Base-by-base conservation (phyloP, 495 filamentous ascomycete genomes). In the Podospora sp. region DNA sequence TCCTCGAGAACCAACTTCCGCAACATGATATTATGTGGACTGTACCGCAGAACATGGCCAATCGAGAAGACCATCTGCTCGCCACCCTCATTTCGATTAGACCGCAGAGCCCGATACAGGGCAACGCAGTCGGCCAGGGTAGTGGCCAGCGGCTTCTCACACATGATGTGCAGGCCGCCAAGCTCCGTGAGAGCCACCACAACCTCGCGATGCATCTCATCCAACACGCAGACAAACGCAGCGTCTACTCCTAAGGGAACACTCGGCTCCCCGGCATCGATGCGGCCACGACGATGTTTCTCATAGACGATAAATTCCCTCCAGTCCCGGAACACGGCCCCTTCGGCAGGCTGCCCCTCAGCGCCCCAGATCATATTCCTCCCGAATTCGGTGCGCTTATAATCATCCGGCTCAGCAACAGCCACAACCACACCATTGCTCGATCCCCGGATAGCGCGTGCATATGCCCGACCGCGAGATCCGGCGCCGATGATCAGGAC, bases 61-160 rank as follows among this genome's bases (percentile, higher is more conserved):
- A 97, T 91, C 6, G 91, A 92, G 75, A 99, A 97, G 20, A 94
- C 77, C 25, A 81, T 79, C 11, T 79, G 78, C 29, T 81, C 73
- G 14, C 68, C 69, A 33, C 58, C 64, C n/a, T 50, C 61, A 22
- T 58, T 60, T 35, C 33, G 66, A 46, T 77, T 74, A 21, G 73
- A 60, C 25, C 75, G 71, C 35, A 80, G 68, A 1, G 88, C 82
- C 11, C 82, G 79, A 71, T 92, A 91, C 60, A 97, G 92, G 18
- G 77, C 77, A 7, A 94, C 76, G 75, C 93, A 97, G 61, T 94
- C 92, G 24, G 82, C 69, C 16, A 98, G 80, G 0, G 84, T 91
- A 1, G 91, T 91, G 1, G 92, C 91, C 20, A 99, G 81, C 0
- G 95, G 95, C 77, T 99, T 99, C 81, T 99, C 96, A 80, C 93